Conservation (phyloP, 495 filamentous ascomycete genomes). For the Neurospora sp. region DNA sequence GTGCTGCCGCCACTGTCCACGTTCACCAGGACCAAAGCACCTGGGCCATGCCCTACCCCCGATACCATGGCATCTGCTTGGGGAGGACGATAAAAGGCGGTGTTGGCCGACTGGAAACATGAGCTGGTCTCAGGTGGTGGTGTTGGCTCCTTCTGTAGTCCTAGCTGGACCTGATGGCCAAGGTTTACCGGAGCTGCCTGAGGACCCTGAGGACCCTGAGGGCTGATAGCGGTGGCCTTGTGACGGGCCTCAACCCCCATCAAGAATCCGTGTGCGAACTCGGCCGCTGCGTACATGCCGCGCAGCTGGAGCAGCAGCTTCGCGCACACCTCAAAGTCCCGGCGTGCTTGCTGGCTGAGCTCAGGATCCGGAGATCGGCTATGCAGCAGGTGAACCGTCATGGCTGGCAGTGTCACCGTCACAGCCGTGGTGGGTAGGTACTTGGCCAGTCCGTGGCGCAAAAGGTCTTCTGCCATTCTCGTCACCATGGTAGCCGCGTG, state of each 20-base stretch:
- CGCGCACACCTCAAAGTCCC: slow-evolving; percentile 80
- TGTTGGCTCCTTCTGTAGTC: neutral
- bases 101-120: neutral
- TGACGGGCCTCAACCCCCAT: slow-evolving; percentile 43
- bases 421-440: slow-evolving; percentile 83
- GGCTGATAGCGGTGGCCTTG: neutral
- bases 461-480: slow-evolving; percentile 61
- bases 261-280: slow-evolving; percentile 77
- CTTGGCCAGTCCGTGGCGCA: slow-evolving; percentile 54
- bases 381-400: slow-evolving; percentile 84
- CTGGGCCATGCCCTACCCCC: neutral
- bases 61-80: neutral
- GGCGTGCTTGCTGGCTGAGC: slow-evolving; percentile 55
- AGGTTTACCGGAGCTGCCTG: neutral
- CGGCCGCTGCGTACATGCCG: slow-evolving; percentile 77
- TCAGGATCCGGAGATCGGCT: slow-evolving; percentile 68
- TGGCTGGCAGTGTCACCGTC: slow-evolving; percentile 77
- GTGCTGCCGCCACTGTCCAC: neutral
- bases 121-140: neutral
- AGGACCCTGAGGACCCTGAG: neutral
- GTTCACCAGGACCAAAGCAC: neutral
- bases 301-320: slow-evolving; percentile 68
- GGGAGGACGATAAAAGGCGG: neutral
- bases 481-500: slow-evolving; percentile 74
- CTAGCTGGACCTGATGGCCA: neutral